Percentiles rank a stretch among this genome's conserved stretches.
phyloP scores from a whole-genome alignment of 768 basidiomycete genomes.

The Phylloporus scabripes region DNA sequence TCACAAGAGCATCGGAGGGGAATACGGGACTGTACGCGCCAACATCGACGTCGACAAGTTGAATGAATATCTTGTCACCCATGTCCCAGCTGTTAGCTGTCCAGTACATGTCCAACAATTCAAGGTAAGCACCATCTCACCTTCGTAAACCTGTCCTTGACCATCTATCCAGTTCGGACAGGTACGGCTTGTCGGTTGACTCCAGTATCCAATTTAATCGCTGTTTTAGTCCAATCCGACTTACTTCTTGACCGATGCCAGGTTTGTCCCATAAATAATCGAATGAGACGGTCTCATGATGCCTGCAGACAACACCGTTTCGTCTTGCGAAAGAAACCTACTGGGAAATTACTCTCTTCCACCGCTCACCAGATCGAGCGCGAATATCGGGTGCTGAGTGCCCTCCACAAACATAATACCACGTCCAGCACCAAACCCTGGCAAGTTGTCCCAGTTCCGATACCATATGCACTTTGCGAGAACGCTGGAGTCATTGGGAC shows the following conservation, averaged over 20 bases:
- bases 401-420: conserved; percentile 70
- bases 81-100: conserved; percentile 49
- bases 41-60: conserved; percentile 59
- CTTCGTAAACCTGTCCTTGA: not conserved
- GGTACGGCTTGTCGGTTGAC: conserved; percentile 40
- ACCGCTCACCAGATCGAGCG: conserved; percentile 96
- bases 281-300: not conserved
- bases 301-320: conserved; percentile 48
- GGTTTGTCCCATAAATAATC: conserved; percentile 36
- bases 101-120: conserved; percentile 88
- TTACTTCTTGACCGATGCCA: conserved; percentile 81
- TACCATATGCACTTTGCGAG: conserved; percentile 78
- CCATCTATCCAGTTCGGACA: conserved; percentile 68
- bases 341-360: conserved; percentile 76
- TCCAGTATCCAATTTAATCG: conserved; percentile 1
- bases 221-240: conserved; percentile 85
- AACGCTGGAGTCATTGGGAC: conserved; percentile 77
- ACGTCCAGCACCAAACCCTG: conserved; percentile 43
- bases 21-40: conserved; percentile 70
- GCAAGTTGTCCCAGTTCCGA: conserved; percentile 74
- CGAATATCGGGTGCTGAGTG: conserved; percentile 77
- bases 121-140: conserved; percentile 49
- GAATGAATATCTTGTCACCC: conserved; percentile 56
- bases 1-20: conserved; percentile 58
- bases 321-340: conserved; percentile 91